These are phyloP conservation scores for Pavlovales sp. DNA, from an alignment of 208 protist genomes.

Conservation along the genomic window DNA sequence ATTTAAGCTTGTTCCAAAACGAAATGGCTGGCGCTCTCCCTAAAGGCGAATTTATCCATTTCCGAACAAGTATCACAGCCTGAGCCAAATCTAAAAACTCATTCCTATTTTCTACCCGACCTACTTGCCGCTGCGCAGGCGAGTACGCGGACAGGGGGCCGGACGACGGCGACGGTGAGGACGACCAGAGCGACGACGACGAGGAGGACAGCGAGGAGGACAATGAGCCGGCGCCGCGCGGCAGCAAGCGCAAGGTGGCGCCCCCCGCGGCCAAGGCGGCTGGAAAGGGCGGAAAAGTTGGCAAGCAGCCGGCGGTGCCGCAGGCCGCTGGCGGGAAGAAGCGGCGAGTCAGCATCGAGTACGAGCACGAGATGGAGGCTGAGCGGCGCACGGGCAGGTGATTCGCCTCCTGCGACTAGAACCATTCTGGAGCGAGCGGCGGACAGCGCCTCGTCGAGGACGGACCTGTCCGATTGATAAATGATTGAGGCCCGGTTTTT, in stretches of 20 bases:
- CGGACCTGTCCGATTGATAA: too few relatives aligned
- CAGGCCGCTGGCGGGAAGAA: neutral
- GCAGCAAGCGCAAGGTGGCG: neutral
- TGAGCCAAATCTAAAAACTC: neutral
- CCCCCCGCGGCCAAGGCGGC: neutral
- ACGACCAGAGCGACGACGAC: slow-evolving; percentile 47
- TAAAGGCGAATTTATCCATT: too few relatives aligned
- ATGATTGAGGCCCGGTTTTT: too few relatives aligned
- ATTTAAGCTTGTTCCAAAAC: too few relatives aligned
- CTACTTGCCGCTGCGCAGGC: neutral
- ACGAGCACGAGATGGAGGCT: neutral
- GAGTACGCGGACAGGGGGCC: neutral
- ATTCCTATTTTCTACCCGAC: neutral
- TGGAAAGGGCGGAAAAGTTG: neutral
- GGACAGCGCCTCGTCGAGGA: too few relatives aligned
- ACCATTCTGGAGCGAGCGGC: too few relatives aligned
- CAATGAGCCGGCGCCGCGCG: neutral
- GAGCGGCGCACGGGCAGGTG: too few relatives aligned
- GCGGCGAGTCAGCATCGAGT: neutral
- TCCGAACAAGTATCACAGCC: too few relatives aligned
- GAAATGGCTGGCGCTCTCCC: too few relatives aligned
- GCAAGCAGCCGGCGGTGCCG: neutral
- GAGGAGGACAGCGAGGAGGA: slow-evolving; percentile 46
- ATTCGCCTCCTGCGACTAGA: too few relatives aligned
- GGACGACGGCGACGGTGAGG: neutral